phyloP scores from a whole-genome alignment of 2,329 filamentous ascomycete genomes.

The Aspergillus calidoustus region DNA sequence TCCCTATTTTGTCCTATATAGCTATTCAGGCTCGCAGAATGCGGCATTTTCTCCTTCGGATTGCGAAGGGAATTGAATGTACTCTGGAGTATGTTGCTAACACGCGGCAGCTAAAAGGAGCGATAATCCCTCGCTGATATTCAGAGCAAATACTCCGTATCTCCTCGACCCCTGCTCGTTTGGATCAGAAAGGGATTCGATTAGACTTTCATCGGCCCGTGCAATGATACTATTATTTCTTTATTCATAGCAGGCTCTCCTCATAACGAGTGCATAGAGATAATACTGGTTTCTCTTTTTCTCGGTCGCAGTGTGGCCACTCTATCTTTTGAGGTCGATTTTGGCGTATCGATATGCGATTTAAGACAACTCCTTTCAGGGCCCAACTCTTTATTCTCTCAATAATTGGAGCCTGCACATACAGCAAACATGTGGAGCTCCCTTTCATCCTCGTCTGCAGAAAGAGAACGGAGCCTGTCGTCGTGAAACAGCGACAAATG shows the following conservation, averaged over 20 bases:
- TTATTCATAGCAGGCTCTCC: conserved; percentile 2
- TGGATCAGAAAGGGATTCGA: not conserved
- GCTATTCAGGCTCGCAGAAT: not conserved
- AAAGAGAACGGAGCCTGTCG: not conserved
- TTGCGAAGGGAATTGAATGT: not conserved
- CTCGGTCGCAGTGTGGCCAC: too few relatives aligned
- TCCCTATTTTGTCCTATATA: not conserved
- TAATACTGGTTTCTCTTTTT: too few relatives aligned
- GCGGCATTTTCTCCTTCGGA: not conserved
- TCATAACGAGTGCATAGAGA: too few relatives aligned
- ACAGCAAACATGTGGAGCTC: not conserved
- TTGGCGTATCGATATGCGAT: not conserved
- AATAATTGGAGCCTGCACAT: conserved; percentile 2
- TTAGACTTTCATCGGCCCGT: not conserved
- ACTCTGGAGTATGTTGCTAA: not conserved
- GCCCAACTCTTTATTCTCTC: not conserved
- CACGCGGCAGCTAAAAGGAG: not conserved
- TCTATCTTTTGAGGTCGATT: too few relatives aligned
- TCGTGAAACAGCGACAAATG: conserved; percentile 7
- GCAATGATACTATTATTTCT: conserved; percentile 1
- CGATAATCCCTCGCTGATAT: conserved; percentile 3
- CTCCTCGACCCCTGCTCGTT: not conserved
- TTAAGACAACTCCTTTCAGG: conserved; percentile 6
- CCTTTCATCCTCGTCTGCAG: not conserved
- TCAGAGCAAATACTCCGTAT: not conserved